Evolutionary conservation across 1,139 yeast genomes (phyloP), one percentile per base, ranked within the genome.

Genomic region (Keqinozyma sinolaborantium): DNA sequence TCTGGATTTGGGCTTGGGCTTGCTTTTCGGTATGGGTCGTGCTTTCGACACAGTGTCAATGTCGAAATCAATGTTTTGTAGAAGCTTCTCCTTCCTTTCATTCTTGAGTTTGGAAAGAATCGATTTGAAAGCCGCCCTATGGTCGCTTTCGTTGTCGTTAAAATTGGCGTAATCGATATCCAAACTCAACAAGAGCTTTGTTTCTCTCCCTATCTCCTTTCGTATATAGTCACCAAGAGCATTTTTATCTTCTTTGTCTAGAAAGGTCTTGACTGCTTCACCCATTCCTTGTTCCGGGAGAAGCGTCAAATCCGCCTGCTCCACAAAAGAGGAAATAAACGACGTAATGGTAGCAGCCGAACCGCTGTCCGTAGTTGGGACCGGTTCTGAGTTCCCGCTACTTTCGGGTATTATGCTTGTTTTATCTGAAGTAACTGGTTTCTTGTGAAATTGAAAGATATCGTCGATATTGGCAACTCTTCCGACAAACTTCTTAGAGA

Each of bases 401-500:
- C 49, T 32, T 16, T 33, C 14, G 11, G 26, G 19, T 12, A 27
- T 19, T 5, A 14, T 24, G 13, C 18, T n/a, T 10, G 25, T 24
- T 12, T 30, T 35, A 4, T 27, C 29, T 14, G 36, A 36, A 7
- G 33, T 46, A 16, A 40, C 44, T 55, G 44, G 64, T 46, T 64
- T 72, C 50, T 80, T 76, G 48, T 77, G 77, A 49, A 84, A 83
- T 30, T 78, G 81, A 2, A 92, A 77, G 7, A 90, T 86, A 46
- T 90, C 95, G 48, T 85, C 83, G 8, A 83, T 78, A 52, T 92
- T 92, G 9, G 98, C 98, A 3, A 92, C 95, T 40, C 70, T 71
- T 0, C 96, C 97, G 5, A 86, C 95, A 65, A 90, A 94, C 45
- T 86, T 64, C 48, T 90, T 87, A 4, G 97, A 87, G 45, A 92